Evolutionary conservation across 768 basidiomycete species (phyloP).

Genomic region (Hydnum rufescens): DNA sequence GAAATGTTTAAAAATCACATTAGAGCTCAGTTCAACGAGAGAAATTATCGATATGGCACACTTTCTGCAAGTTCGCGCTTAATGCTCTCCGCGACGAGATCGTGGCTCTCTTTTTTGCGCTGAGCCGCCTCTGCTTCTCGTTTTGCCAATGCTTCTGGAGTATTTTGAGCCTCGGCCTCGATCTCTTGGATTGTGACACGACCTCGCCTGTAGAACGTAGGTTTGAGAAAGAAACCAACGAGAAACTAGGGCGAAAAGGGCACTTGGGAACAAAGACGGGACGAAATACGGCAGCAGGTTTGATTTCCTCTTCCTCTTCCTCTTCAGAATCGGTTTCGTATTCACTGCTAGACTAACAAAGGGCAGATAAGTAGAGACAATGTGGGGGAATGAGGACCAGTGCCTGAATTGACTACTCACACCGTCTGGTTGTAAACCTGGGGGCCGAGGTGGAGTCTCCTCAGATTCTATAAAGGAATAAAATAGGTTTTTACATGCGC

Average conservation of each 20-base stretch:
- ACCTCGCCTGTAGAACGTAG: conserved; percentile 33
- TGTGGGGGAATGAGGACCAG: no score
- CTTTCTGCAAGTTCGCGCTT: conserved; percentile 80
- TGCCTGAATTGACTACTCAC: no score
- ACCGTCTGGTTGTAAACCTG: no score
- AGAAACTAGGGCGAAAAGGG: conserved; percentile 14
- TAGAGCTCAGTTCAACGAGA: neutral
- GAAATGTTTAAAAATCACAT: conserved; percentile 3
- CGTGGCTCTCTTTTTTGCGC: conserved; percentile 71
- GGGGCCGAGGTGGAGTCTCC: neutral
- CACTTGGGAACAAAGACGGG: conserved; percentile 94
- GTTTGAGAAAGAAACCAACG: neutral
- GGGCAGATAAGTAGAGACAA: conserved; percentile 14
- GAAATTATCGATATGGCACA: conserved; percentile 22
- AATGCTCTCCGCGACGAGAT: conserved; percentile 89
- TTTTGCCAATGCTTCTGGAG: conserved; percentile 49
- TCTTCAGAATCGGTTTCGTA: conserved; percentile 54
- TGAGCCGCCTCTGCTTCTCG: conserved; percentile 64
- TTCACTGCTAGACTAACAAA: conserved; percentile 34
- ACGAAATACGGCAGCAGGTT: conserved; percentile 57
- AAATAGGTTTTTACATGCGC: neutral
- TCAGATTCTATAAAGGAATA: neutral
- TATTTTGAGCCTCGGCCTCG: conserved; percentile 46
- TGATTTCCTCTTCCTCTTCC: conserved; percentile 68
- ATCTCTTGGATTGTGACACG: conserved; percentile 51